phyloP scores from a whole-genome alignment of 129 eudicot genomes.

The Cynara cardunculus region DNA sequence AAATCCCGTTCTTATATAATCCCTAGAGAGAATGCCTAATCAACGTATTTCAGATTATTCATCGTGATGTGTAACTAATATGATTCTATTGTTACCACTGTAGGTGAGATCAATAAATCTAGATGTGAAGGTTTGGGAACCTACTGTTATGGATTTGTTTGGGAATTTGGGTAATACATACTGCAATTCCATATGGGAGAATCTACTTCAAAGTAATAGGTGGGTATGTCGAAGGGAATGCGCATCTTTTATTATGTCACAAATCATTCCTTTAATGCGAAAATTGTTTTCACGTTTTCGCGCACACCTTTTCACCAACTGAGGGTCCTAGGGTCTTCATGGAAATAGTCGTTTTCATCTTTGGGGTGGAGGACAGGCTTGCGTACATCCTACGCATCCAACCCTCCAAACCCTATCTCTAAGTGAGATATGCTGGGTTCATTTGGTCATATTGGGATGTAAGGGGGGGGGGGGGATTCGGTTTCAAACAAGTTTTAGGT shows the following conservation, averaged over 20 bases:
- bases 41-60: not conserved
- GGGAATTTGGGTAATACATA: constrained; percentile 67
- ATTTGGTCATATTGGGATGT: too few species aligned
- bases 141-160: constrained; percentile 73
- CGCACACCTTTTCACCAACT: too few species aligned
- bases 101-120: constrained; percentile 91
- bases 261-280: not conserved
- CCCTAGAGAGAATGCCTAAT: not conserved
- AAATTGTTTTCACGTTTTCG: not conserved
- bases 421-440: too few species aligned
- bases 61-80: not conserved
- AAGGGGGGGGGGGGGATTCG: too few species aligned
- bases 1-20: not conserved
- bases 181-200: constrained; percentile 95
- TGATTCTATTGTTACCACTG: constrained; percentile 6
- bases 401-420: too few species aligned
- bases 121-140: constrained; percentile 98
- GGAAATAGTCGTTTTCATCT: too few species aligned
- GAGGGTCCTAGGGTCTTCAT: too few species aligned
- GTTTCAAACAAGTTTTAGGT: too few species aligned
- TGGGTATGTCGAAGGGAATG: constrained; percentile 27
- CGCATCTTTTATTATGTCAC: not conserved
- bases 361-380: too few species aligned
- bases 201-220: constrained; percentile 47
- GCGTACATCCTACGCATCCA: too few species aligned